Evolutionary conservation across 108 stramenopile genomes (phyloP), one percentile per base, ranked within the genome.

Genomic region (Asterionellopsis glacialis): DNA sequence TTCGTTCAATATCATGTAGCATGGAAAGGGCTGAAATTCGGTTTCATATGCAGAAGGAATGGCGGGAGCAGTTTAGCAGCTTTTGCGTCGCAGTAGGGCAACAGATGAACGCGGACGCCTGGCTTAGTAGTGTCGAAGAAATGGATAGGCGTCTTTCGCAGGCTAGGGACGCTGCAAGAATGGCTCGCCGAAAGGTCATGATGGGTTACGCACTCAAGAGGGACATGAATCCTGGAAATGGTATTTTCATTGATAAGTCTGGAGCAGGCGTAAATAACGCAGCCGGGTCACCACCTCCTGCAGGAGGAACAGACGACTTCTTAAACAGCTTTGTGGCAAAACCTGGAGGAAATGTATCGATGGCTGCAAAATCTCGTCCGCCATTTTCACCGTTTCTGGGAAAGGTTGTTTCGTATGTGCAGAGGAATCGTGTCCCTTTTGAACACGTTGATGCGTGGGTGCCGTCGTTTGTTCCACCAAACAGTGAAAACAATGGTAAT

Each of bases 401-500:
- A 18, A 85, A 77, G 41, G 72, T 76, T n/a, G 74, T 85, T 14
- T 24, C 64, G 1, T 89, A 80, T 68, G 64, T 93, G 19, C 84
- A 85, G 19, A 68, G 85, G 25, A 81, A 87, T 61, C 50, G 71
- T 45, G 70, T 88, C 23, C 91, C 91, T n/a, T 93, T 93, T 68
- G 91, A 93, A 59, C 84, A 93, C 26, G 61, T 89, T 9, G 91
- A 93, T 54, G 65, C 75, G n/a, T 93, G 91, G 91, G 91, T 93
- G 14, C 91, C 91, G 10, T 89, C 87, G 16, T 93, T 89, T 71
- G 85, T 93, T 6, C 83, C 91, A 0, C 67, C 70, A 23, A 9
- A 18, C 0, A 39, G 61, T 28, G 54, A 71, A 0, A 44, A 45
- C 19, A 45, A 26, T 26, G 55, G 23, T 39, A 73, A 65, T 39